Percentiles rank a stretch among this genome's conserved stretches.
phyloP scores from a whole-genome alignment of 2,329 filamentous ascomycete genomes.

The Corinectria fuckeliana region DNA sequence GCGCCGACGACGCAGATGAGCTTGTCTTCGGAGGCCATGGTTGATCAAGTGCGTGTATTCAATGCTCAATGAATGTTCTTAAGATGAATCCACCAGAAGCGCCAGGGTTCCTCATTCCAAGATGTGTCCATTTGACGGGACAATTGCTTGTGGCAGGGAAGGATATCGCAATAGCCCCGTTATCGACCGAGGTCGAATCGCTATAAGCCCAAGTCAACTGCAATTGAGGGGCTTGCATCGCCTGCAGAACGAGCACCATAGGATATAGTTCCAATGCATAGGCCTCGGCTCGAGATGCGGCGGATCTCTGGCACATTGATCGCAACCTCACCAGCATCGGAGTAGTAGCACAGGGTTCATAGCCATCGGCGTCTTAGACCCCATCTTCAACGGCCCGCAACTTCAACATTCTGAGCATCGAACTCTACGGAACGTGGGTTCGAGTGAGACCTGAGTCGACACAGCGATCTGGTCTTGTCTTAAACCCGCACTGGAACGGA shows the following conservation, averaged over 20 bases:
- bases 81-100: not conserved
- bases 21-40: constrained; percentile 35
- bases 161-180: not conserved
- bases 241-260: too few relatives aligned
- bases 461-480: not conserved
- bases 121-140: not conserved
- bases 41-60: not conserved
- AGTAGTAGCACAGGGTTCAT: not conserved
- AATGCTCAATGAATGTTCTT: not conserved
- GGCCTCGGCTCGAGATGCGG: not conserved
- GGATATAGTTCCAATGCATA: too few relatives aligned
- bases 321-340: not conserved
- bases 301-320: not conserved
- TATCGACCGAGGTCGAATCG: not conserved
- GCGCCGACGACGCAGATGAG: constrained; percentile 55
- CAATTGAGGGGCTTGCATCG: not conserved
- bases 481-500: not conserved
- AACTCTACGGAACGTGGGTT: constrained; percentile 43
- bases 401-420: constrained; percentile 46
- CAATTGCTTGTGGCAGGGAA: not conserved
- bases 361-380: constrained; percentile 14
- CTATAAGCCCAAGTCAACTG: not conserved
- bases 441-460: not conserved
- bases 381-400: constrained; percentile 43
- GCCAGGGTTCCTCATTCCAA: not conserved